Percentiles rank a stretch among this genome's conserved stretches.
phyloP scores from a whole-genome alignment of 2,329 filamentous ascomycete genomes.

The Ophiostoma tasmaniense region DNA sequence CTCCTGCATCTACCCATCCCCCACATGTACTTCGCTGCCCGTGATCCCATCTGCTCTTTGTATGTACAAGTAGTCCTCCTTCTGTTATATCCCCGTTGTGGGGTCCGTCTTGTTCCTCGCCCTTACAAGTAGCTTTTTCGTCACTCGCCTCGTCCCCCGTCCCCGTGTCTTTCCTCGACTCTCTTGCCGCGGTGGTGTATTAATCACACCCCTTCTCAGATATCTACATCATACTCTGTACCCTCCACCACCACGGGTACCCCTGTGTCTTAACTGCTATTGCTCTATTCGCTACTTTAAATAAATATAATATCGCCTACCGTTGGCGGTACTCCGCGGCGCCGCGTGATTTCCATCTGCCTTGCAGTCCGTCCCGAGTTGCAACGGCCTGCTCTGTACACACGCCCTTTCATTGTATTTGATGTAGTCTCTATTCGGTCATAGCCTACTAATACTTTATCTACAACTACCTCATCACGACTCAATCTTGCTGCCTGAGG shows the following conservation, averaged over 20 bases:
- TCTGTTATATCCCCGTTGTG: slow-evolving; percentile 4
- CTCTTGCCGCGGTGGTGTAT: neutral
- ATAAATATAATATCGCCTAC: neutral
- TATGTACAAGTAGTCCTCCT: neutral
- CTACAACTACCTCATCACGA: neutral
- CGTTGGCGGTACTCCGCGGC: neutral
- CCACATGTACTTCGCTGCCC: neutral
- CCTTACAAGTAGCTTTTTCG: no score
- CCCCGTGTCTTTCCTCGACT: neutral
- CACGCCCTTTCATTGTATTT: no score
- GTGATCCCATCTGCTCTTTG: neutral
- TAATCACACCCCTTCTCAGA: neutral
- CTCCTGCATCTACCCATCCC: neutral
- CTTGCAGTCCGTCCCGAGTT: neutral
- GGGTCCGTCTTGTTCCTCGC: neutral
- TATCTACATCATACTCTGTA: neutral
- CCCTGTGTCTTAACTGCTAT: neutral
- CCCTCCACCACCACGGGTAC: neutral
- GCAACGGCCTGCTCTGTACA: neutral
- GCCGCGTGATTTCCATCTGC: slow-evolving; percentile 1
- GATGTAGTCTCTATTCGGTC: neutral
- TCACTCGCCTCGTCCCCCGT: neutral
- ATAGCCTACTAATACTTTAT: neutral
- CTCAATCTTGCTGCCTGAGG: neutral
- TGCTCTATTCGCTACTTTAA: neutral